Evolutionary conservation across 371 early-diverging fungal genomes (phyloP).

Genomic region (Capillidium heterosporum): DNA sequence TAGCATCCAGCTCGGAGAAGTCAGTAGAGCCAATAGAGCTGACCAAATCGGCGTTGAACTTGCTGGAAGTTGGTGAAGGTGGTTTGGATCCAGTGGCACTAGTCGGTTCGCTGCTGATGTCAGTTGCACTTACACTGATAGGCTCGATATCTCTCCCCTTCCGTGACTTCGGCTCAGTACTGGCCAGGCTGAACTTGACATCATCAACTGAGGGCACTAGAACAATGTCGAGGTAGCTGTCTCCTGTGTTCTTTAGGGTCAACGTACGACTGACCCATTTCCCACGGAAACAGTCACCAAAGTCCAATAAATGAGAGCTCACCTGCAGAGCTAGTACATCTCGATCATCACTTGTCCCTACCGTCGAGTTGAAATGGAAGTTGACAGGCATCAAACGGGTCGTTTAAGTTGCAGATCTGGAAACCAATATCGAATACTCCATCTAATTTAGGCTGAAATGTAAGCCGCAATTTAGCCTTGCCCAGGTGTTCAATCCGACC

Average conservation of each 20-base stretch:
- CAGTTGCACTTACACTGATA: neutral
- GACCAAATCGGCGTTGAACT: constrained; percentile 6
- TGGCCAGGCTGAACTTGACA: constrained; percentile 38
- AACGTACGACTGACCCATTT: constrained; percentile 59
- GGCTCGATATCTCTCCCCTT: constrained; percentile 1
- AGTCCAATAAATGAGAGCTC: constrained; percentile 65
- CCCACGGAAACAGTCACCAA: constrained; percentile 86
- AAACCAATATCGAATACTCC: neutral
- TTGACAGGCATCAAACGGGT: neutral
- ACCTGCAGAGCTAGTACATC: neutral
- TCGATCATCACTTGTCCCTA: neutral
- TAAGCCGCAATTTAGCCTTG: neutral
- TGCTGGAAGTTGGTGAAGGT: neutral
- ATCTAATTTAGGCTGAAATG: neutral
- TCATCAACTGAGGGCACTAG: constrained; percentile 65
- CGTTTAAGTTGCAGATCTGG: neutral
- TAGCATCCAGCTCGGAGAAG: neutral
- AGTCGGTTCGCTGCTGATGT: neutral
- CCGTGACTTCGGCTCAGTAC: constrained; percentile 9
- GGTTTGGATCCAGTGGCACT: neutral
- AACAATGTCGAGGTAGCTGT: constrained; percentile 52
- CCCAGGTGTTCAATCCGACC: neutral
- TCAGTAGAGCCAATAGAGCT: neutral
- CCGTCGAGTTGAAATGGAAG: neutral
- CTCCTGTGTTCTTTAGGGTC: constrained; percentile 66